Evolutionary conservation across 495 filamentous ascomycete genomes (phyloP), one percentile per base, ranked within the genome.

Genomic region (Neurospora sublineolata): DNA sequence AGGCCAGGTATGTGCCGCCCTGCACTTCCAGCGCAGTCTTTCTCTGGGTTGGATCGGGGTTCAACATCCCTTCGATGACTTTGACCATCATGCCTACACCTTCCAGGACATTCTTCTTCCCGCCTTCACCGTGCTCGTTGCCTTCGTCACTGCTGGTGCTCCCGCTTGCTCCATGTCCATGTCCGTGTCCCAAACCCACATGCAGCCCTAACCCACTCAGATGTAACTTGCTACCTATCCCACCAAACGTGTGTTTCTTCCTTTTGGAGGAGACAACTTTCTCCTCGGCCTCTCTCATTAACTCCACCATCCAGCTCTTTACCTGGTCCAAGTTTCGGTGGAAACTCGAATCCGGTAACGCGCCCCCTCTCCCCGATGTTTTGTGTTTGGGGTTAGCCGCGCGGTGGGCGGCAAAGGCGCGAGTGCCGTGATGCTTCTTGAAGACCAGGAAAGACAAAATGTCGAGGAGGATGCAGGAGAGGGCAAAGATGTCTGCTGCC

Each of bases 291-390:
- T 93, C 90, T 68, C 88, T 88, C 58, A 88, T 87, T 0, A 97
- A 80, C 11, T 84, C 79, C 0, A 85, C 84, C 78, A 94, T 91
- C 94, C 94, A 97, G 18, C 84, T 87, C 64, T 89, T 87, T 1
- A 97, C 87, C 76, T 94, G 92, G 16, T 85, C 86, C 0, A 91
- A 82, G 75, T 97, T 95, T 36, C 88, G 88, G 77, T 97, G 94
- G 80, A 94, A 98, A 0, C 90, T 93, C 1, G 90, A 87, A 75
- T 97, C 92, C 11, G 90, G 83, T 10, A 84, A 87, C 37, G 90
- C 87, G 3, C 90, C 90, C 71, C 90, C 90, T 16, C 91, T 85
- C 14, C 91, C 90, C 8, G 86, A 86, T 39, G 76, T 72, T 77
- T 85, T 81, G 79, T 94, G 92, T 69, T 92, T 90, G 46, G 46